Percentiles rank a stretch among this genome's conserved stretches.
Conservation (phyloP, 352 stramenopile species). For the Pythium aquatile region DNA sequence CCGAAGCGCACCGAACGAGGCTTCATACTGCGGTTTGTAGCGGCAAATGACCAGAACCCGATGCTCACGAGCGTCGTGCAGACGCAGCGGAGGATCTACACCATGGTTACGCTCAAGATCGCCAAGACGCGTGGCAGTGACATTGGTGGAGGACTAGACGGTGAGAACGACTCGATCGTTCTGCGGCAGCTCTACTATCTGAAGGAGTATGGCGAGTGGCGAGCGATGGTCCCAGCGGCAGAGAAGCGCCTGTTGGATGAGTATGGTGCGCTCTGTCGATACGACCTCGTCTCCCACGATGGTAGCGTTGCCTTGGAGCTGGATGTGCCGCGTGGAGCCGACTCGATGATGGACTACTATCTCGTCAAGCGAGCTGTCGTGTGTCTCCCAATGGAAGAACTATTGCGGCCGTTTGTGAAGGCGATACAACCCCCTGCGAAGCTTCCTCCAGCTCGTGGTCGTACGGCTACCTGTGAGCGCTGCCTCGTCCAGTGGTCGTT, state of each 20-base stretch:
- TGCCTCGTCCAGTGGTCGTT: conserved; percentile 22
- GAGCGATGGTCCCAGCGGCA: conserved; percentile 24
- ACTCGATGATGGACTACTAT: conserved; percentile 62
- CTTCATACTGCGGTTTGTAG: conserved; percentile 17
- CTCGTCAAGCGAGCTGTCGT: conserved; percentile 49
- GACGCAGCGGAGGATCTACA: conserved; percentile 53
- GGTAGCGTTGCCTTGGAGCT: conserved; percentile 50
- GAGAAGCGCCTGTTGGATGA: conserved; percentile 41
- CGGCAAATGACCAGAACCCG: conserved; percentile 26
- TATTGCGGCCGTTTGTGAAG: conserved; percentile 38
- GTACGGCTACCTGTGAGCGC: neutral
- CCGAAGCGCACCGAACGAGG: conserved; percentile 24
- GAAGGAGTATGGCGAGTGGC: conserved; percentile 63
- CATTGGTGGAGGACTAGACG: neutral
- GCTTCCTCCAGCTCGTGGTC: conserved; percentile 9
- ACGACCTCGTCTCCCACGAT: conserved; percentile 51
- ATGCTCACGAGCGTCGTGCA: conserved; percentile 67
- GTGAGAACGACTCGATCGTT: neutral
- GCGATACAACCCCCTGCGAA: conserved; percentile 30
- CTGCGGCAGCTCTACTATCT: conserved; percentile 51
- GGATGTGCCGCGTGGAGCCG: conserved; percentile 43
- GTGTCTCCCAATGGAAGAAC: conserved; percentile 45
- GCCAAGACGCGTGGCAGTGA: neutral
- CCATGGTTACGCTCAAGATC: conserved; percentile 46
- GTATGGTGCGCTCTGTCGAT: conserved; percentile 33